Percentiles rank a stretch among this genome's conserved stretches.
These are phyloP conservation scores for Pseudonitzschia pungens DNA, from an alignment of 108 stramenopile species.

Conservation along the genomic window DNA sequence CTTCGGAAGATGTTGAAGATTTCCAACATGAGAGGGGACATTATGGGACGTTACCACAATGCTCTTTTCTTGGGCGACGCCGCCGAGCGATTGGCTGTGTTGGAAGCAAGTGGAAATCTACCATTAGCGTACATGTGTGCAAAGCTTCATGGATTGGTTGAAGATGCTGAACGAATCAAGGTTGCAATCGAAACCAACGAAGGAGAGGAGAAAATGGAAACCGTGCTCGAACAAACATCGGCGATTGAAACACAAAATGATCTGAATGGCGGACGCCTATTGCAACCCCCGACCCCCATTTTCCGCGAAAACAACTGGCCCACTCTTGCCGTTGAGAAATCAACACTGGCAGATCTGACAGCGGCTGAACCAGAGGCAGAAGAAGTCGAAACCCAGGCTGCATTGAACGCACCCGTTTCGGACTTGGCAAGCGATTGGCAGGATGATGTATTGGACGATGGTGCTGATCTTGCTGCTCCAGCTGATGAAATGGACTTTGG, in stretches of 20 bases:
- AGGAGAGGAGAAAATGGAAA: conserved; percentile 68
- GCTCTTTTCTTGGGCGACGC: conserved; percentile 96
- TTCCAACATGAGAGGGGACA: conserved; percentile 92
- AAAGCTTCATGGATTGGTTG: conserved; percentile 85
- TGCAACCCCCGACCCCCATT: conserved; percentile 98
- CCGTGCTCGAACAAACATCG: conserved; percentile 20
- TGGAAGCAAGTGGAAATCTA: conserved; percentile 93
- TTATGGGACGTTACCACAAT: conserved; percentile 98
- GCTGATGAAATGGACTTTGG: conserved; percentile 73
- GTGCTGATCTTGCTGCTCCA: conserved; percentile 39
- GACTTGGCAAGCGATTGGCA: conserved; percentile 51
- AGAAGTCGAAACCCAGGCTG: conserved; percentile 49
- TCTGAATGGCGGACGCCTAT: conserved; percentile 57
- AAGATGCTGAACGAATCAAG: conserved; percentile 91
- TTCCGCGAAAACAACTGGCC: conserved; percentile 94
- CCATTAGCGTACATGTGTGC: conserved; percentile 94
- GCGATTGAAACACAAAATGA: conserved; percentile 18
- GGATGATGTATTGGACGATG: conserved; percentile 43
- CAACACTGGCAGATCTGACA: conserved; percentile 80
- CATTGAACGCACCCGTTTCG: conserved; percentile 48
- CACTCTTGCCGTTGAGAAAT: conserved; percentile 82
- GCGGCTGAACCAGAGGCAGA: conserved; percentile 69
- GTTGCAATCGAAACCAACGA: conserved; percentile 87
- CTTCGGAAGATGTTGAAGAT: conserved; percentile 98
- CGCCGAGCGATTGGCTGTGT: conserved; percentile 87